Percentiles rank a stretch among this genome's conserved stretches.
Evolutionary conservation across 139 green algal species (phyloP).

Genomic region (Chlamydomonas schloesseri): DNA sequence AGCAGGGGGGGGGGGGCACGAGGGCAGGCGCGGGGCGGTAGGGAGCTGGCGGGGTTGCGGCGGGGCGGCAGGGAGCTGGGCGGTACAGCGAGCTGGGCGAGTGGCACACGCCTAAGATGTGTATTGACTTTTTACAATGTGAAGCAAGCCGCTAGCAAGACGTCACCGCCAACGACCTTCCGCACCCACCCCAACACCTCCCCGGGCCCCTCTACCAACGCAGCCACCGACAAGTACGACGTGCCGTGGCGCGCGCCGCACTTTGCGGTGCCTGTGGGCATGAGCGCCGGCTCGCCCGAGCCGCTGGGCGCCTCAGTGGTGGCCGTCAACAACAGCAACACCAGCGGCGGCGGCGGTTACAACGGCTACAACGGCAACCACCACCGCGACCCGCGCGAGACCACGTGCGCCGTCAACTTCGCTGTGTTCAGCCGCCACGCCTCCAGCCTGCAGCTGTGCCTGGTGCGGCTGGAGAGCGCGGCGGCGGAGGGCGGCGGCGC

Average conservation of each 20-base stretch:
- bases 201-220: not conserved
- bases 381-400: not conserved
- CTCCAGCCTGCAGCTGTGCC: slow-evolving; percentile 66
- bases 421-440: slow-evolving; percentile 70
- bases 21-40: no score
- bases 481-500: no score
- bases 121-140: no score
- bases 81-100: no score
- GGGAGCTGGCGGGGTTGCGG: no score
- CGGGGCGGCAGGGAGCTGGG: no score
- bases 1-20: not conserved
- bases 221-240: slow-evolving; percentile 32
- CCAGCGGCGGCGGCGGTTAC: not conserved
- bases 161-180: no score
- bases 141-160: no score
- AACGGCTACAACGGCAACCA: not conserved
- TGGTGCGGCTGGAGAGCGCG: slow-evolving; percentile 46
- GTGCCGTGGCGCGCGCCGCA: slow-evolving; percentile 3
- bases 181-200: no score
- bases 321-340: not conserved
- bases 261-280: slow-evolving; percentile 59
- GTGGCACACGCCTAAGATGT: no score
- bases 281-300: slow-evolving; percentile 44
- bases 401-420: slow-evolving; percentile 73
- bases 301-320: slow-evolving; percentile 53